phyloP scores from a whole-genome alignment of 2,329 filamentous ascomycete species.

The Torrubiella hemipterigena region DNA sequence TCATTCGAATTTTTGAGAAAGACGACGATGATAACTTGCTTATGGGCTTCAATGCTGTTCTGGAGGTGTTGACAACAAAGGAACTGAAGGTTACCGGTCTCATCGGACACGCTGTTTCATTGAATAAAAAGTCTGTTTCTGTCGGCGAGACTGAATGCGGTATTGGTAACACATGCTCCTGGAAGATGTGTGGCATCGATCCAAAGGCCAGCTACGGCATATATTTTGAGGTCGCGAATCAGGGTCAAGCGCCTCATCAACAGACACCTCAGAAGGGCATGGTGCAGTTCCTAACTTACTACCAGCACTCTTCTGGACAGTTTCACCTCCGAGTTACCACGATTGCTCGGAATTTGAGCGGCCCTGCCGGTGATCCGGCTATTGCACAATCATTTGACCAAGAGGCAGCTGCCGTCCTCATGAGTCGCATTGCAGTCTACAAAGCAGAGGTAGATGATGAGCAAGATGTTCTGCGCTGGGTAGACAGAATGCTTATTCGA shows the following conservation, averaged over 20 bases:
- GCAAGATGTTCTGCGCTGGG: conserved; percentile 95
- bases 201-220: conserved; percentile 87
- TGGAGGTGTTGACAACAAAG: conserved; percentile 94
- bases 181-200: conserved; percentile 99
- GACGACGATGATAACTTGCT: conserved; percentile 87
- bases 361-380: conserved; percentile 85
- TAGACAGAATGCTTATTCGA: conserved; percentile 95
- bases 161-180: conserved; percentile 96
- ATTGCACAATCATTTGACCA: conserved; percentile 97
- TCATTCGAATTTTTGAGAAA: conserved; percentile 93
- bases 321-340: conserved; percentile 95
- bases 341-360: conserved; percentile 79
- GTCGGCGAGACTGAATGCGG: conserved; percentile 97
- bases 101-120: conserved; percentile 89
- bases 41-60: conserved; percentile 95
- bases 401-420: conserved; percentile 91
- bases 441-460: conserved; percentile 98
- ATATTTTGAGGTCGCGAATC: conserved; percentile 95
- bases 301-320: conserved; percentile 92
- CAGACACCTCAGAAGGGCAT: conserved; percentile 84
- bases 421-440: conserved; percentile 98
- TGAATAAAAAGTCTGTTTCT: conserved; percentile 96
- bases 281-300: conserved; percentile 98
- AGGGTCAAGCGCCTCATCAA: conserved; percentile 77
- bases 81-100: conserved; percentile 96